phyloP scores from a whole-genome alignment of 176 grass and related monocot species.

The Cenchrus fungigraminus region DNA sequence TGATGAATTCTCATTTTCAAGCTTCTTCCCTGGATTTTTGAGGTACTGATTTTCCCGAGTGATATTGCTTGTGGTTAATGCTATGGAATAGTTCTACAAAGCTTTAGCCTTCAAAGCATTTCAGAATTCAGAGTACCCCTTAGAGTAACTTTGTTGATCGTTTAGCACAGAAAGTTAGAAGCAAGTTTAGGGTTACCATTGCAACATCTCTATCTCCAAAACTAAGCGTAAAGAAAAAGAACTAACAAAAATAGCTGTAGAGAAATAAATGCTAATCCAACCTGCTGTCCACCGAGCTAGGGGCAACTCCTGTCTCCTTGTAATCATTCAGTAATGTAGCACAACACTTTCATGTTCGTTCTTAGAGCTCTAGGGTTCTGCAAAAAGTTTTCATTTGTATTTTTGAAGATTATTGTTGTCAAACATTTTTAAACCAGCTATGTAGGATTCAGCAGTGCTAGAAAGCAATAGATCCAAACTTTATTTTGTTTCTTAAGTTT shows the following conservation, averaged over 20 bases:
- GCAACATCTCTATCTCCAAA: not conserved
- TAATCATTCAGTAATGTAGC: not conserved
- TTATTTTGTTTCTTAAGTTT: not conserved
- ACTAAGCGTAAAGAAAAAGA: not conserved
- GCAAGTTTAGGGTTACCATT: not conserved
- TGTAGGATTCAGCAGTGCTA: not conserved
- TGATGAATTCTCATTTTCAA: conserved; percentile 85
- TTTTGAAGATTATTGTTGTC: not conserved
- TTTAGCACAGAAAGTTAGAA: not conserved
- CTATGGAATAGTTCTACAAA: not conserved
- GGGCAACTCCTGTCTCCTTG: not conserved
- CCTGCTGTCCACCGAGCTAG: not conserved
- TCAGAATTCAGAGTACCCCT: not conserved
- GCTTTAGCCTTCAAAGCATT: not conserved
- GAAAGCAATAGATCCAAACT: not conserved
- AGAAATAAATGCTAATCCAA: conserved; percentile 1
- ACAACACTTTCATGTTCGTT: not conserved
- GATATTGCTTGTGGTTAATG: conserved; percentile 1
- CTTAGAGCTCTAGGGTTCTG: not conserved
- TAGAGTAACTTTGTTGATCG: not conserved
- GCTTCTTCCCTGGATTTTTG: conserved; percentile 79
- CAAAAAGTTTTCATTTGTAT: not conserved
- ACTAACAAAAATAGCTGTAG: not conserved
- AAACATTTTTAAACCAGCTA: not conserved
- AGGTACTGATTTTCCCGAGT: conserved; percentile 47